Base-by-base conservation (phyloP, 1,139 yeast species). In the Torulaspora pretoriensis region DNA sequence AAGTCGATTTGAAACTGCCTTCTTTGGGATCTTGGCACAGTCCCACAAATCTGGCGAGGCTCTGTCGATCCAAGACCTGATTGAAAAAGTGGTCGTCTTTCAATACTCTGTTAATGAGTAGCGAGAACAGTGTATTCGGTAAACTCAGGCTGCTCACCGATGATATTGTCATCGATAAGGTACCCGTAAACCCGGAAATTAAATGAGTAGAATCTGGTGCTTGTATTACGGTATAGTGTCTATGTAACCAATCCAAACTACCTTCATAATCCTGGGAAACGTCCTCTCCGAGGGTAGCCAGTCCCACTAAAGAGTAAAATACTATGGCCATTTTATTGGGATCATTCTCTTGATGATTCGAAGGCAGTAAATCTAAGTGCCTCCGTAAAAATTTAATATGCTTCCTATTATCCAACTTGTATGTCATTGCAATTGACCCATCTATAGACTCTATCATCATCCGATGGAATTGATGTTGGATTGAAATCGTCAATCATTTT, bases 1-100 rank as follows among this genome's bases (percentile, higher is more conserved):
- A 70, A 12, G 74, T 68, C 1, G 85, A 83, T 29, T 70, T 69
- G 52, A 80, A 75, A 0, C 75, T 69, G 0, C 96, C 96, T 35
- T 68, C 60, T 2, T 57, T 52, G 0, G 48, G 31, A 16, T 43
- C 24, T 42, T 63, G 67, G 29, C 67, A 61, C 19, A 26, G 42
- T 2, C 52, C 36, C 17, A 63, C 54, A 37, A 61, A 59, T 7
- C 33, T 43, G 6, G 51, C 39, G n/a, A 59, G 23, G 19, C 48
- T 42, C 13, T 45, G 42, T 16, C 37, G 35, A 28, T 55, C 53
- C 4, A 52, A 2, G 7, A 38, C 23, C 6, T 43, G 38, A 3
- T 36, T 35, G 17, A 56, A 48, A 31, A 55, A 52, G 9, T 43
- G 49, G 8, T 43, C 39, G 37, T 55, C 59, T 3, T 48, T 49